Base-by-base conservation (phyloP, 225 moss, liverwort and hornwort genomes). In the Thuidium tamariscinum region DNA sequence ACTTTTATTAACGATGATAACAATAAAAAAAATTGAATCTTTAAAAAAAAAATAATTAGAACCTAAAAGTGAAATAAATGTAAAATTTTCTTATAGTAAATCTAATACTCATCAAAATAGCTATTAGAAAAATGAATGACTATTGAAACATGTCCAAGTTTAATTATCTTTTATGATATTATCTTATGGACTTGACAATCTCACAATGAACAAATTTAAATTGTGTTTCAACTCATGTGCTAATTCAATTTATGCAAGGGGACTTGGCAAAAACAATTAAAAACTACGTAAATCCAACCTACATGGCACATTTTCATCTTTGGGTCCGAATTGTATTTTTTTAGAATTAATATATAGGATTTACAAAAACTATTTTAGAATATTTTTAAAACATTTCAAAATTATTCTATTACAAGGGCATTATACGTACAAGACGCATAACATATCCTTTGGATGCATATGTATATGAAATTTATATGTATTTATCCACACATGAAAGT, bases 181-280 rank as follows among this genome's bases (percentile, higher is more conserved):
- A 0, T 10, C 5, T 18, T 18, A n/a, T 19, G 0, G n/a, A 19
- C 10, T 19, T n/a, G 19, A n/a, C 0, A n/a, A 0, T n/a, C 10
- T 65, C 0, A 5, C 3, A 5, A n/a, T 18, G 65, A 65, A 19
- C 5, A 65, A 65, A 34, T 18, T 64, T 65, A 46, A 46, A 10
- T 46, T 55, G 4, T 37, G 3, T 39, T 0, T 1, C 4, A 68
- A 68, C 4, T 68, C 12, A 37, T 3, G 13, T 12, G 7, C 7
- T 0, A 9, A 67, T 37, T 22, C 1, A 12, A 67, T 36, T 66
- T 1, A 65, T n/a, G 2, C 3, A 5, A 5, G 9, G 20, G 10
- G 19, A 10, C 5, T 10, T 1, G 3, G 5, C 1, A 2, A 20
- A n/a, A 65, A 19, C 3, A 8, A 5, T 4, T n/a, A 0, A 17